phyloP scores from a whole-genome alignment of 1,284 basidiomycete species.

The Sporisorium reilianum region DNA sequence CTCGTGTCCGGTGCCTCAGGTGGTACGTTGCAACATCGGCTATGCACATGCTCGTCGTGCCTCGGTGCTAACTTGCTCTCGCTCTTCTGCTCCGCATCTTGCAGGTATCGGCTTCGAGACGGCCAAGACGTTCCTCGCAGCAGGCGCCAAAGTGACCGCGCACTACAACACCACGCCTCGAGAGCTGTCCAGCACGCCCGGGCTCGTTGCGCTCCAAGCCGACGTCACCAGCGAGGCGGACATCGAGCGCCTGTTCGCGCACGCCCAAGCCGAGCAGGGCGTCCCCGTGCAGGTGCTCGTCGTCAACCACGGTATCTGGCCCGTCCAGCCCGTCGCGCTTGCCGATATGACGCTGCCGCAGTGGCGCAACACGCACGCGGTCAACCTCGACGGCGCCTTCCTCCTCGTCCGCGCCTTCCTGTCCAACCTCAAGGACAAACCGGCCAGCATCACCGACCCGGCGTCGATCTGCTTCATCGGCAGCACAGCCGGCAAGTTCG shows the following conservation, averaged over 20 bases:
- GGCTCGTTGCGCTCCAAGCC: slow-evolving; percentile 73
- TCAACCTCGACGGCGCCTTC: slow-evolving; percentile 78
- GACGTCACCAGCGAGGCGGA: slow-evolving; percentile 75
- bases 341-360: slow-evolving; percentile 76
- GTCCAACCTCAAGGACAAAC: slow-evolving; percentile 71
- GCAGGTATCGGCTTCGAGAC: slow-evolving; percentile 49
- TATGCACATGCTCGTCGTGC: neutral
- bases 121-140: slow-evolving; percentile 35
- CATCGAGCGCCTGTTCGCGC: slow-evolving; percentile 71
- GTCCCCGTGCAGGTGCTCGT: slow-evolving; percentile 73
- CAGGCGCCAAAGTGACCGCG: slow-evolving; percentile 78
- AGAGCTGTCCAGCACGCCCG: slow-evolving; percentile 69
- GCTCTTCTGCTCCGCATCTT: neutral
- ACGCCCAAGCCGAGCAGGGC: slow-evolving; percentile 41
- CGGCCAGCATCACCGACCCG: slow-evolving; percentile 72
- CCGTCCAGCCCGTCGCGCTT: slow-evolving; percentile 72
- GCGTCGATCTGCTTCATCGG: slow-evolving; percentile 78
- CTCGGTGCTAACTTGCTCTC: neutral
- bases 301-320: slow-evolving; percentile 77
- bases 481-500: slow-evolving; percentile 79
- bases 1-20: slow-evolving; percentile 47
- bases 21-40: slow-evolving; percentile 21
- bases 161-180: slow-evolving; percentile 77
- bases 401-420: slow-evolving; percentile 77
- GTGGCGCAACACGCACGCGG: slow-evolving; percentile 77